These are phyloP conservation scores for Tephrocybe rancida DNA, from an alignment of 768 basidiomycete genomes.

Conservation along the genomic window DNA sequence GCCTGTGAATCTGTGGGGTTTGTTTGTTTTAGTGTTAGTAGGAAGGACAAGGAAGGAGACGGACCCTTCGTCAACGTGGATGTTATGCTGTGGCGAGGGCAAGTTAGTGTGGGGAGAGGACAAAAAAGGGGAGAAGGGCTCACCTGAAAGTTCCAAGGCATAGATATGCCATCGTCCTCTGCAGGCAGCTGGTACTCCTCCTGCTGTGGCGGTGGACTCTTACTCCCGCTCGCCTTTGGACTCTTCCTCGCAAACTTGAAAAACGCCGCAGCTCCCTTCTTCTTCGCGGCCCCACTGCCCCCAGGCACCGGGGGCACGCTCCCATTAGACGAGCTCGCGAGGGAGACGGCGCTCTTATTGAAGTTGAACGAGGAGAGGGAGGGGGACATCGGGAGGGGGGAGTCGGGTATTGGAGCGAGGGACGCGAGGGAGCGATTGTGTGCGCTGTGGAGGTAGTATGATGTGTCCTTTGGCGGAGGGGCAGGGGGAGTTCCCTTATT, in stretches of 20 bases:
- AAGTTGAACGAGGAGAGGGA: slow-evolving; percentile 32
- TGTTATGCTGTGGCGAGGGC: slow-evolving; percentile 57
- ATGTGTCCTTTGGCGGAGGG: slow-evolving; percentile 66
- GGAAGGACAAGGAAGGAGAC: slow-evolving; percentile 23
- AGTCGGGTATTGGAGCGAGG: slow-evolving; percentile 40
- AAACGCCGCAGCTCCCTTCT: slow-evolving; percentile 36
- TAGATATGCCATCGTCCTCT: slow-evolving; percentile 65
- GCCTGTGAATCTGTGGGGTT: slow-evolving; percentile 50
- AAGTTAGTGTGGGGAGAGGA: neutral
- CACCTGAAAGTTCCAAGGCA: slow-evolving; percentile 80
- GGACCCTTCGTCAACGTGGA: slow-evolving; percentile 79
- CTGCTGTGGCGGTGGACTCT: too few species aligned
- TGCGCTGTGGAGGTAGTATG: slow-evolving; percentile 43
- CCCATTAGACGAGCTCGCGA: slow-evolving; percentile 34
- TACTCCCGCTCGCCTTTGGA: slow-evolving; percentile 28
- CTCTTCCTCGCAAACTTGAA: slow-evolving; percentile 44
- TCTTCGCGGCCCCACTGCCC: slow-evolving; percentile 32
- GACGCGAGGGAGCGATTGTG: slow-evolving; percentile 49
- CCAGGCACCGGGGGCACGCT: slow-evolving; percentile 14
- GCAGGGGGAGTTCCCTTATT: slow-evolving; percentile 47
- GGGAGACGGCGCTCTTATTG: slow-evolving; percentile 36
- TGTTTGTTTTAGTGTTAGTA: slow-evolving; percentile 3
- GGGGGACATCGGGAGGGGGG: slow-evolving; percentile 45
- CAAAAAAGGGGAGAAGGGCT: slow-evolving; percentile 22
- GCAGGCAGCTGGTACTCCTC: slow-evolving; percentile 19